phyloP scores from a whole-genome alignment of 1,284 basidiomycete species.

The Ganoderma multipileum region DNA sequence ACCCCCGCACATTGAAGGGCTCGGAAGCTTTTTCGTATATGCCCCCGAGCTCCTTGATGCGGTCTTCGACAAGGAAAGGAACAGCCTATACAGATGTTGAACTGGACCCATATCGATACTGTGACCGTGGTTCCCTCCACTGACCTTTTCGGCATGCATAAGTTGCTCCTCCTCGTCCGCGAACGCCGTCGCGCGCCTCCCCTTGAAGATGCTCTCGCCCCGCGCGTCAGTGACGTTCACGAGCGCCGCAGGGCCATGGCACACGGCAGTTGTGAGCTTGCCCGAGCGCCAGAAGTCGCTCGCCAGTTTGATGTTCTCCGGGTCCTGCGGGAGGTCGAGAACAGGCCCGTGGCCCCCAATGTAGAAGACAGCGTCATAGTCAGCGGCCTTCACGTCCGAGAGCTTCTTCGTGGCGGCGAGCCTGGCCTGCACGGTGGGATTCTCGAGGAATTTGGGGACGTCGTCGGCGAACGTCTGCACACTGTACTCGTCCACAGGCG shows the following conservation, averaged over 20 bases:
- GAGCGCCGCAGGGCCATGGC: slow-evolving; percentile 75
- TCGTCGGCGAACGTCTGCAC: slow-evolving; percentile 67
- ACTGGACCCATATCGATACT: too few species aligned
- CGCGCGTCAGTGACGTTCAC: slow-evolving; percentile 58
- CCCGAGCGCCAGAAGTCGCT: slow-evolving; percentile 62
- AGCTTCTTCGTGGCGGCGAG: slow-evolving; percentile 68
- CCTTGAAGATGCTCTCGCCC: slow-evolving; percentile 70
- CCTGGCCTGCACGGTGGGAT: slow-evolving; percentile 62
- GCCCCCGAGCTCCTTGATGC: slow-evolving; percentile 66
- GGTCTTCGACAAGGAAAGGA: slow-evolving; percentile 77
- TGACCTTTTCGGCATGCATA: neutral
- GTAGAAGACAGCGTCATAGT: slow-evolving; percentile 82
- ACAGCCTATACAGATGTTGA: slow-evolving; percentile 49
- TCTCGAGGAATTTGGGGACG: slow-evolving; percentile 64
- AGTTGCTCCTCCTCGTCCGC: slow-evolving; percentile 74
- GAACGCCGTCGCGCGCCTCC: slow-evolving; percentile 68
- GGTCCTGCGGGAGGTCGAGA: slow-evolving; percentile 70
- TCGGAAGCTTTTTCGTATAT: slow-evolving; percentile 63
- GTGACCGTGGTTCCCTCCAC: neutral
- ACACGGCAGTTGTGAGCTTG: slow-evolving; percentile 72
- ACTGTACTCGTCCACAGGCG: slow-evolving; percentile 70
- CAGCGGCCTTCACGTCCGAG: slow-evolving; percentile 59
- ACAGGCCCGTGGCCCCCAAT: slow-evolving; percentile 80
- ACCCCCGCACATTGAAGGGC: slow-evolving; percentile 59
- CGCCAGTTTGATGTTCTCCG: slow-evolving; percentile 62